A percentile compares a stretch with the other conserved stretches of the same genome.
Conservation (phyloP, 2,329 filamentous ascomycete species). For the Hymenoscyphus repandus region DNA sequence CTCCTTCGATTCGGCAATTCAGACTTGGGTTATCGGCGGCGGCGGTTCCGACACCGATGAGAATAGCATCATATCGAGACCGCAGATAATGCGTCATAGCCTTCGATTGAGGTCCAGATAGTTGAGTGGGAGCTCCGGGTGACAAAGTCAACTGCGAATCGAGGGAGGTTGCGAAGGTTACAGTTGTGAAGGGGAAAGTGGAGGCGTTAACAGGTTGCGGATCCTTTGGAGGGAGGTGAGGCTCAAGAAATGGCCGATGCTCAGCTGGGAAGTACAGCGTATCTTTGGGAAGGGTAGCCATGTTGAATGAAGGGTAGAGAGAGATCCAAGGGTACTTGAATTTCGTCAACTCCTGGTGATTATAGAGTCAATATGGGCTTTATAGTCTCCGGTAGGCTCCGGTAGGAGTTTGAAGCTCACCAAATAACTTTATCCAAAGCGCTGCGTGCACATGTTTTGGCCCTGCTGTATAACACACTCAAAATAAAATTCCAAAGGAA, state of each 20-base stretch:
- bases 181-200: slow-evolving; percentile 40
- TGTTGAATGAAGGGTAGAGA: slow-evolving; percentile 36
- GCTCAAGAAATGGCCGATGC: slow-evolving; percentile 1
- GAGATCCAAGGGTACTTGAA: neutral
- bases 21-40: slow-evolving; percentile 77
- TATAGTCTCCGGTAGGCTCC: too few species aligned
- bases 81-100: slow-evolving; percentile 89
- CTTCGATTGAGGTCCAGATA: slow-evolving; percentile 82
- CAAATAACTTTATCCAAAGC: too few species aligned
- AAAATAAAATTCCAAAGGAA: too few species aligned
- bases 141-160: slow-evolving; percentile 70
- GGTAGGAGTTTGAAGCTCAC: too few species aligned
- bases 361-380: neutral
- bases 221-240: slow-evolving; percentile 2
- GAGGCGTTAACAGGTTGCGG: neutral
- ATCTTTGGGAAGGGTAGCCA: neutral
- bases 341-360: neutral
- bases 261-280: neutral
- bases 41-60: slow-evolving; percentile 78
- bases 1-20: slow-evolving; percentile 64
- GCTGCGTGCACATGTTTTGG: too few species aligned
- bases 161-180: slow-evolving; percentile 86
- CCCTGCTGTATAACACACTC: too few species aligned
- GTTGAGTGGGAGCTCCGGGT: slow-evolving; percentile 72
- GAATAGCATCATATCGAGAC: slow-evolving; percentile 73